Percentiles rank a stretch among this genome's conserved stretches.
Evolutionary conservation across 345 rosid species (phyloP).

Genomic region (Lepidium sativum): DNA sequence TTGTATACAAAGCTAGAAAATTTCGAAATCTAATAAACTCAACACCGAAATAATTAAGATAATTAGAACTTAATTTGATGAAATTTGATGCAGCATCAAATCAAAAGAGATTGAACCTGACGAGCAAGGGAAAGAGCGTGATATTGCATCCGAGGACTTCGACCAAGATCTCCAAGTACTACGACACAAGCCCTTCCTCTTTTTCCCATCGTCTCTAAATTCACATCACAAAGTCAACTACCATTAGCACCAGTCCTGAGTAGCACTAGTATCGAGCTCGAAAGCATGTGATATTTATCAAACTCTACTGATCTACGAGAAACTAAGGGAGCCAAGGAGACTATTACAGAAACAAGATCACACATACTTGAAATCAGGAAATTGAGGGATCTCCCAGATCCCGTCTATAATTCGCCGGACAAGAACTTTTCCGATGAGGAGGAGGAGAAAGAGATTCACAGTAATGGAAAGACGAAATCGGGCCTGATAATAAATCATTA

Average conservation of each 20-base stretch:
- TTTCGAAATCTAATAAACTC: neutral
- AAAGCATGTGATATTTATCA: neutral
- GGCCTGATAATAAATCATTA: neutral
- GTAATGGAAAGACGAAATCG: neutral
- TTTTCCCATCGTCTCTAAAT: constrained; percentile 29
- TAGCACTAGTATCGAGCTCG: constrained; percentile 1
- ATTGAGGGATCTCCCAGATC: neutral
- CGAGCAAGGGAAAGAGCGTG: constrained; percentile 91
- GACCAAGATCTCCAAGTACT: constrained; percentile 90
- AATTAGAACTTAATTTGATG: neutral
- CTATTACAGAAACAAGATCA: neutral
- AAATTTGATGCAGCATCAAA: neutral
- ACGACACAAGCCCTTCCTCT: constrained; percentile 90
- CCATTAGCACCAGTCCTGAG: neutral
- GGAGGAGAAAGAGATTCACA: neutral
- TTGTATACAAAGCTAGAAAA: neutral
- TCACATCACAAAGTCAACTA: neutral
- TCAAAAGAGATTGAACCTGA: constrained; percentile 40
- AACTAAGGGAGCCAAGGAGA: neutral
- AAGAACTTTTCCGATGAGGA: constrained; percentile 6
- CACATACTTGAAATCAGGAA: neutral
- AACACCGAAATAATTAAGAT: neutral
- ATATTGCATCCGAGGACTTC: constrained; percentile 98
- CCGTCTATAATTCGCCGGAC: constrained; percentile 7
- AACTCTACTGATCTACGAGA: neutral